These are phyloP conservation scores for Rhynchospora tenuis DNA, from an alignment of 176 grass and related monocot species.

Conservation along the genomic window DNA sequence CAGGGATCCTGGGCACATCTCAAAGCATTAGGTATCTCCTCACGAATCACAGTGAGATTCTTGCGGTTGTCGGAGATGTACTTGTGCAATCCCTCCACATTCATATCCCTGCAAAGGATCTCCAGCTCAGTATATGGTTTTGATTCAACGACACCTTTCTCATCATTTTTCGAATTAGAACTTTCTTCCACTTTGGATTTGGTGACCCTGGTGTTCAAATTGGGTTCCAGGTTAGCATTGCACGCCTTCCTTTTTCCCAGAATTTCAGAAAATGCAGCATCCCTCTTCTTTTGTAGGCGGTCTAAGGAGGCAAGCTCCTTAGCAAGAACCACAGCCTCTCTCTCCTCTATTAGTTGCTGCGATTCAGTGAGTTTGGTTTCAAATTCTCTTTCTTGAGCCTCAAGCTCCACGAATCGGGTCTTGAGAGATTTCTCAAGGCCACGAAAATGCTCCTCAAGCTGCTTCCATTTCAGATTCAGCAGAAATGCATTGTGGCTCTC, in stretches of 20 bases:
- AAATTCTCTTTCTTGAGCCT: conserved; percentile 71
- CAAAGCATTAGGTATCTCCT: conserved; percentile 66
- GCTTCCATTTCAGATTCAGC: conserved; percentile 88
- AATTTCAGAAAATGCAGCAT: conserved; percentile 59
- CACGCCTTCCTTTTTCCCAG: conserved; percentile 45
- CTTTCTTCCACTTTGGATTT: conserved; percentile 32
- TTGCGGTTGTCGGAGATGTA: conserved; percentile 90
- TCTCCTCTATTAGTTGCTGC: conserved; percentile 54
- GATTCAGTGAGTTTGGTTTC: conserved; percentile 32
- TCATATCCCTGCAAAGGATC: conserved; percentile 65
- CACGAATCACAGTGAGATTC: conserved; percentile 68
- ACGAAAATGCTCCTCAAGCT: conserved; percentile 89
- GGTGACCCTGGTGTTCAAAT: conserved; percentile 11
- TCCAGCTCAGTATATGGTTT: conserved; percentile 52
- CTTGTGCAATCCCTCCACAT: conserved; percentile 73
- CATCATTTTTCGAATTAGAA: conserved; percentile 20
- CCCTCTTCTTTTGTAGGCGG: conserved; percentile 66
- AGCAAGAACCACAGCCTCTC: conserved; percentile 53
- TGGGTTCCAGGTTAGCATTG: conserved; percentile 10
- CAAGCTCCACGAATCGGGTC: conserved; percentile 58
- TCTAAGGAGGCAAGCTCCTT: conserved; percentile 80
- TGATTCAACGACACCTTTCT: conserved; percentile 4
- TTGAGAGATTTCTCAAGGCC: conserved; percentile 79
- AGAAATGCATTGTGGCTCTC: conserved; percentile 60
- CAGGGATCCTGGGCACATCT: conserved; percentile 51